phyloP scores from a whole-genome alignment of 371 early-diverging fungal genomes.

The Mucor plumbeus region DNA sequence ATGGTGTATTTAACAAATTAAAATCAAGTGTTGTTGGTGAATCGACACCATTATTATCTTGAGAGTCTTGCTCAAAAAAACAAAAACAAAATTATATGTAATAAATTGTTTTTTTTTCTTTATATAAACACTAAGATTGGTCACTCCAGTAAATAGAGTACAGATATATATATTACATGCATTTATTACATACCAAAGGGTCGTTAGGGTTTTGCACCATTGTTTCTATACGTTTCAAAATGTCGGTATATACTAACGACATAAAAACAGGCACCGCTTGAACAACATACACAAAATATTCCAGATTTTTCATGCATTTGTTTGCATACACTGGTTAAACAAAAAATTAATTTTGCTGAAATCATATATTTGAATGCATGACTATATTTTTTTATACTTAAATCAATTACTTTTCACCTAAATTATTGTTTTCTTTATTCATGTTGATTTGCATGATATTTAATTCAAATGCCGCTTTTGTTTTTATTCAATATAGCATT shows the following conservation, averaged over 20 bases:
- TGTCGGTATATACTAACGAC: background rate
- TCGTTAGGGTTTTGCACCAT: background rate
- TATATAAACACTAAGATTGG: background rate
- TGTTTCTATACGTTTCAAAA: background rate
- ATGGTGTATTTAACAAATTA: constrained; percentile 46
- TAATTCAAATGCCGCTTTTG: too few relatives aligned
- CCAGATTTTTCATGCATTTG: background rate
- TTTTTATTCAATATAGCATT: too few relatives aligned
- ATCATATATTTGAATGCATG: too few relatives aligned
- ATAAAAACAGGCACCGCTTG: background rate
- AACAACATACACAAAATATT: background rate
- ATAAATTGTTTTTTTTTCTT: background rate
- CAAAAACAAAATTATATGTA: background rate
- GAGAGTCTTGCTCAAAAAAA: background rate
- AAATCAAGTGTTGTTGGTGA: constrained; percentile 30
- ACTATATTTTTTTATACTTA: too few relatives aligned
- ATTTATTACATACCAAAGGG: background rate
- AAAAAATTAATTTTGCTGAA: too few relatives aligned
- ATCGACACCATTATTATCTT: constrained; percentile 44
- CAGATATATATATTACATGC: background rate
- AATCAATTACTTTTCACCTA: too few relatives aligned
- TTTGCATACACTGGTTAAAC: background rate
- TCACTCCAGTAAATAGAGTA: background rate
- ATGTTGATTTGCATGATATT: too few relatives aligned
- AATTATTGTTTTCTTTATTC: too few relatives aligned